Percentiles rank a stretch among this genome's conserved stretches.
These are phyloP conservation scores for Leccinellum luteum DNA, from an alignment of 768 basidiomycete species.

Conservation along the genomic window DNA sequence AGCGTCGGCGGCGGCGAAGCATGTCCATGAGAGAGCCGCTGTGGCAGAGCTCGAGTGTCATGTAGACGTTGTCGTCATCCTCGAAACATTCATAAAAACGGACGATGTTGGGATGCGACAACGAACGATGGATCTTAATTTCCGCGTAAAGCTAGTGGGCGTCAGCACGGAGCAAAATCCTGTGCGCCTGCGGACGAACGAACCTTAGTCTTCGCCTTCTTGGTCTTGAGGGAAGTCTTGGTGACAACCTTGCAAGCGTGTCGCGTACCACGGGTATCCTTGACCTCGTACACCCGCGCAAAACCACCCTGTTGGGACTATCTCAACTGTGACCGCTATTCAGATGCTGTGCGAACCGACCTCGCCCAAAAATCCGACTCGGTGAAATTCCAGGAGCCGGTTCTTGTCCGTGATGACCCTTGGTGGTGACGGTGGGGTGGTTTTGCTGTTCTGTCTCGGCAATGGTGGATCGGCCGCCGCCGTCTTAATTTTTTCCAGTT, in stretches of 20 bases:
- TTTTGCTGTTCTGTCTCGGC: conserved; percentile 80
- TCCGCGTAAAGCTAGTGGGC: conserved; percentile 84
- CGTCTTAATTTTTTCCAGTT: conserved; percentile 38
- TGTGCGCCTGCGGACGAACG: not conserved
- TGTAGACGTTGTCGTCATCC: conserved; percentile 93
- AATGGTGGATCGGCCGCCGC: conserved; percentile 59
- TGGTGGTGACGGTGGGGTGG: conserved; percentile 78
- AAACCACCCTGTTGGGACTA: conserved; percentile 69
- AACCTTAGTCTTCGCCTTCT: conserved; percentile 97
- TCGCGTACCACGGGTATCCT: conserved; percentile 59
- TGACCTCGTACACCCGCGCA: conserved; percentile 94
- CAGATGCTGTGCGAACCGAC: conserved; percentile 34
- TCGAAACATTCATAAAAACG: conserved; percentile 93
- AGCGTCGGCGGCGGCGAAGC: conserved; percentile 79
- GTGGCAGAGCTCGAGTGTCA: conserved; percentile 91
- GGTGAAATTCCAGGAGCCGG: conserved; percentile 54
- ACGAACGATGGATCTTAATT: conserved; percentile 94
- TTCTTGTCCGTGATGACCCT: conserved; percentile 67
- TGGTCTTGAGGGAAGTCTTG: conserved; percentile 88
- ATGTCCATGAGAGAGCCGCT: conserved; percentile 91
- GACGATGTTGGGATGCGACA: conserved; percentile 92
- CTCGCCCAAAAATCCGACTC: conserved; percentile 88
- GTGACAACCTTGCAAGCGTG: conserved; percentile 94
- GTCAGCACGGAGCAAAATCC: not conserved
- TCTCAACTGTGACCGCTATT: not conserved